phyloP scores from a whole-genome alignment of 495 filamentous ascomycete genomes.

The Penicillium longicatenatum region DNA sequence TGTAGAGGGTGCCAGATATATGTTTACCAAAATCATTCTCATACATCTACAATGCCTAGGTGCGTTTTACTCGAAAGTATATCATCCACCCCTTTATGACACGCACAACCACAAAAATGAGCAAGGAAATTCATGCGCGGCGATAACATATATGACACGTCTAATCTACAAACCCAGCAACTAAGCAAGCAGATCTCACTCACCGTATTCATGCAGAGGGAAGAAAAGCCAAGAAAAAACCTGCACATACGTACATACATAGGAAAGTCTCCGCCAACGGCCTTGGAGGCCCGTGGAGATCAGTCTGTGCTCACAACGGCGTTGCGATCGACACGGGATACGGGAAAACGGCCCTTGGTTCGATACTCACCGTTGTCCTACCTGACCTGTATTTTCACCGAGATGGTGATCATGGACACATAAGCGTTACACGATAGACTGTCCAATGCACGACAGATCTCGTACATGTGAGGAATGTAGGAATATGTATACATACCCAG shows the following conservation, averaged over 20 bases:
- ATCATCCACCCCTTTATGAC: background rate
- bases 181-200: background rate
- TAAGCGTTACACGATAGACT: background rate
- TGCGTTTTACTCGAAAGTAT: background rate
- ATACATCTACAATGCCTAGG: no score
- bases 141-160: background rate
- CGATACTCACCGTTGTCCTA: background rate
- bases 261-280: background rate
- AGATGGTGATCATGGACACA: background rate
- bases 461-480: background rate
- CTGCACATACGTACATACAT: no score
- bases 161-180: background rate
- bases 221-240: background rate
- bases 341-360: background rate
- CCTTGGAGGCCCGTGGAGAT: background rate
- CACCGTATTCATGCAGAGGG: background rate
- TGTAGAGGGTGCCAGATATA: background rate
- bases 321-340: conserved; percentile 10
- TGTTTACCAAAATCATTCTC: background rate
- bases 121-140: background rate
- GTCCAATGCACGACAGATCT: background rate
- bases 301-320: conserved; percentile 6
- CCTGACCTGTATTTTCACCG: background rate
- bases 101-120: background rate
- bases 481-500: background rate